A percentile compares a stretch with the other conserved stretches of the same genome.
phyloP scores from a whole-genome alignment of 495 filamentous ascomycete genomes.

The Daldinia decipiens region DNA sequence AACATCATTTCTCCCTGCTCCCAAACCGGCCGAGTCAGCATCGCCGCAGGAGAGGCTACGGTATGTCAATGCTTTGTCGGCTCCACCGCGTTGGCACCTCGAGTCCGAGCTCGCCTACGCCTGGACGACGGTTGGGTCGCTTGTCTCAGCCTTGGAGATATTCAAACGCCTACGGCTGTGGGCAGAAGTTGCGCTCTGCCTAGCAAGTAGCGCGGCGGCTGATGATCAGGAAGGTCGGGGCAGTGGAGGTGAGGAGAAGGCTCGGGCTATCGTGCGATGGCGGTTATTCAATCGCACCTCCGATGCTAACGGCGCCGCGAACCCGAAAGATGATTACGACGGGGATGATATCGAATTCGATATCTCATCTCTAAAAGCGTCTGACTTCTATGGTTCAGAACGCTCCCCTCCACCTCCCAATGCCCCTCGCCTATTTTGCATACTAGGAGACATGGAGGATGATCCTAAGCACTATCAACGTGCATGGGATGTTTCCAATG shows the following conservation, averaged over 20 bases:
- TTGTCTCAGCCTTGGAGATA: conserved; percentile 92
- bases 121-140: conserved; percentile 86
- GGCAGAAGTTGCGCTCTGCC: conserved; percentile 94
- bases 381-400: conserved; percentile 67
- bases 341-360: conserved; percentile 64
- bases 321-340: conserved; percentile 38
- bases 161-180: conserved; percentile 95
- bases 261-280: conserved; percentile 74
- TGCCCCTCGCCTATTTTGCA: conserved; percentile 90
- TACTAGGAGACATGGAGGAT: conserved; percentile 88
- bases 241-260: conserved; percentile 75
- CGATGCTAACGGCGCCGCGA: conserved; percentile 37
- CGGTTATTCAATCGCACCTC: conserved; percentile 73
- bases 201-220: conserved; percentile 66
- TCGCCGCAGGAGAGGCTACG: conserved; percentile 76
- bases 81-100: conserved; percentile 90
- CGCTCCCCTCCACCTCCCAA: conserved; percentile 76
- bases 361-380: conserved; percentile 60
- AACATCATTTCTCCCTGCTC: conserved; percentile 84
- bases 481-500: conserved; percentile 86
- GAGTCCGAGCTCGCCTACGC: conserved; percentile 92
- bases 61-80: conserved; percentile 83
- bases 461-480: conserved; percentile 78
- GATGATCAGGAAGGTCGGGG: conserved; percentile 69
- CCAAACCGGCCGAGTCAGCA: conserved; percentile 80